These are phyloP conservation scores for Ustilago hordei DNA, from an alignment of 1,284 basidiomycete species.

Conservation along the genomic window DNA sequence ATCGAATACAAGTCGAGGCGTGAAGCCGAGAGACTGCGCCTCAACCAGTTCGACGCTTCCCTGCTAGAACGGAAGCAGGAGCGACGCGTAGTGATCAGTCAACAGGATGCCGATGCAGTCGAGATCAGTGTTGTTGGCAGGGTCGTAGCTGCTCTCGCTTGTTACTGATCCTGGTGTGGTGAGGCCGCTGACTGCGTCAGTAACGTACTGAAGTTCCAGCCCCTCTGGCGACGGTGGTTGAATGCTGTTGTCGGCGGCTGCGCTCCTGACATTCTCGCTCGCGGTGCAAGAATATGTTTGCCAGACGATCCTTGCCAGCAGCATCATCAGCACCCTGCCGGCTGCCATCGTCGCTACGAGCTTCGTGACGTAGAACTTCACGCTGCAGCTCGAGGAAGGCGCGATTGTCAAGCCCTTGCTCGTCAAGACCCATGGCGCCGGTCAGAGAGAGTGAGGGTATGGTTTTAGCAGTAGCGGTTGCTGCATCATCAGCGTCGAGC, in stretches of 20 bases:
- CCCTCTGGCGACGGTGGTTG: not conserved
- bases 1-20: too few species aligned
- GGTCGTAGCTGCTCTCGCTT: conserved; percentile 64
- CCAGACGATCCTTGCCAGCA: conserved; percentile 25
- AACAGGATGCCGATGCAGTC: conserved; percentile 17
- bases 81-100: too few species aligned
- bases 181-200: conserved; percentile 42
- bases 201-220: conserved; percentile 16
- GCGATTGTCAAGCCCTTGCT: conserved; percentile 59
- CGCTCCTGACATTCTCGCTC: conserved; percentile 37
- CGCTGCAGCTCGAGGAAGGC: conserved; percentile 63
- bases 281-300: conserved; percentile 35
- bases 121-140: conserved; percentile 61
- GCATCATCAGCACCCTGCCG: conserved; percentile 33
- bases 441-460: conserved; percentile 48
- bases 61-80: too few species aligned
- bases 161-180: conserved; percentile 58
- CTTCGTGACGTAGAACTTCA: conserved; percentile 60
- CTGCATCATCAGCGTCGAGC: not conserved
- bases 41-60: too few species aligned
- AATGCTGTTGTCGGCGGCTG: conserved; percentile 20
- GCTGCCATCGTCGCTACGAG: conserved; percentile 39
- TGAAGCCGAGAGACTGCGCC: too few species aligned
- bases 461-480: conserved; percentile 14
- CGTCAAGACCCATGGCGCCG: conserved; percentile 59